A percentile compares a stretch with the other conserved stretches of the same genome.
phyloP scores from a whole-genome alignment of 2,329 filamentous ascomycete genomes.

The Alternaria arbusti region DNA sequence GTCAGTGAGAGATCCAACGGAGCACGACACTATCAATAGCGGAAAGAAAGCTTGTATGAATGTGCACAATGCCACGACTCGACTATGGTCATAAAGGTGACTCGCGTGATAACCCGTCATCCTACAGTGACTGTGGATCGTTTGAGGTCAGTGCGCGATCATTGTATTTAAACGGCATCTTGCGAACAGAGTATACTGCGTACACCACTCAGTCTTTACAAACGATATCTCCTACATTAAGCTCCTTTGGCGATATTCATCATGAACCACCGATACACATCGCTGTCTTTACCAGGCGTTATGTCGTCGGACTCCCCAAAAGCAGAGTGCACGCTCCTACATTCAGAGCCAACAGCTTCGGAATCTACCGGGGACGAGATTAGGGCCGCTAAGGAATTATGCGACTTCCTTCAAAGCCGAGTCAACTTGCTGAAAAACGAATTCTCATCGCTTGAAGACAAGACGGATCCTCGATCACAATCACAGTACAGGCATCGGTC shows the following conservation, averaged over 20 bases:
- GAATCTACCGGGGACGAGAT: too few species aligned
- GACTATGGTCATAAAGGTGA: neutral
- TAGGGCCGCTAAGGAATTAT: too few species aligned
- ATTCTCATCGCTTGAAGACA: too few species aligned
- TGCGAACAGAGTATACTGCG: rapidly evolving
- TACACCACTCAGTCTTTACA: neutral
- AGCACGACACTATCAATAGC: neutral
- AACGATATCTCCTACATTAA: neutral
- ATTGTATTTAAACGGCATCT: neutral
- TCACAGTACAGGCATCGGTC: too few species aligned
- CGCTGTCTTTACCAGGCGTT: too few species aligned
- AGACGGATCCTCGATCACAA: too few species aligned
- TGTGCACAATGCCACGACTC: neutral
- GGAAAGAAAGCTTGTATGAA: neutral
- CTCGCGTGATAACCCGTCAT: rapidly evolving
- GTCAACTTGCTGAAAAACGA: too few species aligned
- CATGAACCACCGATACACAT: neutral
- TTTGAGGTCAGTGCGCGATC: neutral
- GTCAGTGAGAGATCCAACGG: neutral
- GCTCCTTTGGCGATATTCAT: rapidly evolving
- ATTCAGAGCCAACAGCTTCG: too few species aligned
- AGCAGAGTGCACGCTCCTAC: too few species aligned
- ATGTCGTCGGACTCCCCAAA: too few species aligned
- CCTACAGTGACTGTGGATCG: neutral
- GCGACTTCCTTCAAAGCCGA: too few species aligned